Percentiles rank a stretch among this genome's conserved stretches.
phyloP scores from a whole-genome alignment of 2,329 filamentous ascomycete genomes.

The Fusarium mexicanum region DNA sequence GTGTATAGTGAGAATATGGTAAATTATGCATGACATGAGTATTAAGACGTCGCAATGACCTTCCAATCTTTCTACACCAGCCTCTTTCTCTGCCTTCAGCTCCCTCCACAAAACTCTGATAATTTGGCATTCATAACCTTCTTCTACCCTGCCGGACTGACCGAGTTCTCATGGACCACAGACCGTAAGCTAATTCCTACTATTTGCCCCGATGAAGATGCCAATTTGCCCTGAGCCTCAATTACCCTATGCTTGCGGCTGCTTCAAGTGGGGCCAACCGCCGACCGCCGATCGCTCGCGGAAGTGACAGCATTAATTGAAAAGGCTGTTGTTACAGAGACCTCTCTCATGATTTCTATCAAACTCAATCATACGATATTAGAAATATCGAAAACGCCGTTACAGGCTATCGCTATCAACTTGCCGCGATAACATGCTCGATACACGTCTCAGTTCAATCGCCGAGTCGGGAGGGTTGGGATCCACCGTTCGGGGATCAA shows the following conservation, averaged over 20 bases:
- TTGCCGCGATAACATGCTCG: background rate
- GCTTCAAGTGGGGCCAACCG: background rate
- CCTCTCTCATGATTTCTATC: accelerated
- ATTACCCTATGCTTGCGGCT: background rate
- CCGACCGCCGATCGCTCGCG: background rate
- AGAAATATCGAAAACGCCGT: no score
- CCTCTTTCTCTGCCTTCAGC: no score
- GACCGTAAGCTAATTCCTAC: accelerated
- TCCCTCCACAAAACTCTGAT: background rate
- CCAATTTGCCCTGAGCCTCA: no score
- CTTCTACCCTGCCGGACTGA: no score
- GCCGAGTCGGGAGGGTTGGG: background rate
- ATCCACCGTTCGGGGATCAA: conserved; percentile 1
- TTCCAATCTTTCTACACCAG: no score
- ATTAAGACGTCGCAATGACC: no score
- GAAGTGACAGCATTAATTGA: background rate
- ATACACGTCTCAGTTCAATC: background rate
- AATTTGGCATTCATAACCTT: accelerated
- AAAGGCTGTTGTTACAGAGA: no score
- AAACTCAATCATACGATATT: background rate
- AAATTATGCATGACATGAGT: accelerated
- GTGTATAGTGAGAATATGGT: accelerated
- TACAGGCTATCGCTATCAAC: background rate
- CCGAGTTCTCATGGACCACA: accelerated
- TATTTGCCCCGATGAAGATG: background rate